A percentile compares a stretch with the other conserved stretches of the same genome.
Evolutionary conservation across 2,329 filamentous ascomycete species (phyloP).

Genomic region (Stagonosporopsis tanaceti): DNA sequence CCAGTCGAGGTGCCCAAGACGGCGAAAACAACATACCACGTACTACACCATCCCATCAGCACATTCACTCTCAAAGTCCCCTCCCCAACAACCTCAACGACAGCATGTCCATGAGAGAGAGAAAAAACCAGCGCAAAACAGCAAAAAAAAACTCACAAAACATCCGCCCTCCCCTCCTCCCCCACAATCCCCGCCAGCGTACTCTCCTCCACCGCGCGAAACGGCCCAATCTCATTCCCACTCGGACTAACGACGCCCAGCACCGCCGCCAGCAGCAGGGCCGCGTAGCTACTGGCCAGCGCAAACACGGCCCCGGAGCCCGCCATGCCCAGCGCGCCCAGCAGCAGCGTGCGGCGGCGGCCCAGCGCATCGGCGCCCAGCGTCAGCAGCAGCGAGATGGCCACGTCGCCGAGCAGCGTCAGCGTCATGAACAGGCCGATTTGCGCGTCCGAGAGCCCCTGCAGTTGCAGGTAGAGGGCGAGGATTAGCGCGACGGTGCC

Average conservation of each 20-base stretch:
- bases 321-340: conserved; percentile 48
- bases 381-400: conserved; percentile 48
- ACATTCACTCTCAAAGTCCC: neutral
- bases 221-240: conserved; percentile 53
- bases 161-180: conserved; percentile 42
- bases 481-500: conserved; percentile 49
- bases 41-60: conserved; percentile 22
- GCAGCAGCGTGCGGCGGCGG: conserved; percentile 42
- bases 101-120: too few relatives aligned
- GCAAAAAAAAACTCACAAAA: conserved; percentile 27
- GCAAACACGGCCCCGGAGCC: conserved; percentile 48
- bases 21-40: conserved; percentile 52
- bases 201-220: conserved; percentile 51
- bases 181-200: conserved; percentile 47
- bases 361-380: conserved; percentile 49
- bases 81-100: too few relatives aligned
- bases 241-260: conserved; percentile 51
- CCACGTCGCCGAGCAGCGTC: conserved; percentile 50
- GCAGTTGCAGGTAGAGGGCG: conserved; percentile 46
- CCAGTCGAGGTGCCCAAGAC: conserved; percentile 48
- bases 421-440: conserved; percentile 54
- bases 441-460: conserved; percentile 46
- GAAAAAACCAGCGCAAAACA: too few relatives aligned
- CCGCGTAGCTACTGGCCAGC: conserved; percentile 38
- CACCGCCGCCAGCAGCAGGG: conserved; percentile 46